Evolutionary conservation across 1,139 yeast species (phyloP).

Genomic region (Debaryomyces psychrophilus): DNA sequence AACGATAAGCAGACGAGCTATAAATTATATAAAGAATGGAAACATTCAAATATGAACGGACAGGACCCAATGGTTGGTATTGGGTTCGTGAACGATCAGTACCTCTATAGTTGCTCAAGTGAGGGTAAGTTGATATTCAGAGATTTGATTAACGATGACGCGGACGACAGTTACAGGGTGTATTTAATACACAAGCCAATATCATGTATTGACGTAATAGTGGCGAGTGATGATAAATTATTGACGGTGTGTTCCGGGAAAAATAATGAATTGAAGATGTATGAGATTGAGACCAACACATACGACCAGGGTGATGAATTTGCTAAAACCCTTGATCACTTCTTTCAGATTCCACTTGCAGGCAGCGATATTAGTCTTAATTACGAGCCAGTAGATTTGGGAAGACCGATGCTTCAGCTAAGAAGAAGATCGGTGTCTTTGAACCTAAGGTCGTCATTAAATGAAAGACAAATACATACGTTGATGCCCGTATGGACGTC

Average conservation of each 20-base stretch:
- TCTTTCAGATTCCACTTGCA: slow-evolving; percentile 4
- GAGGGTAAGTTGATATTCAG: slow-evolving; percentile 48
- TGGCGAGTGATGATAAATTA: slow-evolving; percentile 17
- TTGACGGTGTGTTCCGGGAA: slow-evolving; percentile 48
- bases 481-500: slow-evolving; percentile 28
- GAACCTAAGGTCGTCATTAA: slow-evolving; percentile 14
- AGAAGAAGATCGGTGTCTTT: slow-evolving; percentile 18
- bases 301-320: background rate
- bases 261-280: slow-evolving; percentile 44
- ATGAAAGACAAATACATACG: slow-evolving; percentile 24
- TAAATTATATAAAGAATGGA: slow-evolving; percentile 42
- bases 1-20: slow-evolving; percentile 19
- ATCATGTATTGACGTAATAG: slow-evolving; percentile 33
- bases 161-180: slow-evolving; percentile 33
- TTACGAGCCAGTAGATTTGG: slow-evolving; percentile 2
- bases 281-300: slow-evolving; percentile 19
- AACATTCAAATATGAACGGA: slow-evolving; percentile 28
- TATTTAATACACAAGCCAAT: slow-evolving; percentile 40
- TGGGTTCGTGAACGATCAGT: slow-evolving; percentile 33
- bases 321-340: slow-evolving; percentile 4
- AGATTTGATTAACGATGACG: slow-evolving; percentile 48
- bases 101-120: slow-evolving; percentile 47
- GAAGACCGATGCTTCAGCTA: slow-evolving; percentile 11
- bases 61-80: slow-evolving; percentile 30
- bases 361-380: background rate